phyloP scores from a whole-genome alignment of 2,329 filamentous ascomycete species.

The Paecilomyces variotii region DNA sequence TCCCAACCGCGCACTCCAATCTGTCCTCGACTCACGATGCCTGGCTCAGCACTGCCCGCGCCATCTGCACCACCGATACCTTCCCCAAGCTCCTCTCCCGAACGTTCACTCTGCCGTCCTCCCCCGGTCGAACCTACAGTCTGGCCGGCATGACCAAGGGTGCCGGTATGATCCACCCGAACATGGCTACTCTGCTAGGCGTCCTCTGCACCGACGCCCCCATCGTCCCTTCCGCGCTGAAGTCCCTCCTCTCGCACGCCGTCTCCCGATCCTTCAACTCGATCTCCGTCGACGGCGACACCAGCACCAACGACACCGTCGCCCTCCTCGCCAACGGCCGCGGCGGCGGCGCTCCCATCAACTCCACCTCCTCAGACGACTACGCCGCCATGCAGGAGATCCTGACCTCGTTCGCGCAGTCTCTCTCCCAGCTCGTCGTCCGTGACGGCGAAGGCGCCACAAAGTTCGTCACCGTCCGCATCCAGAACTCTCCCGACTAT shows the following conservation, averaged over 20 bases:
- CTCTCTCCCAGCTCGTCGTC: slow-evolving; percentile 86
- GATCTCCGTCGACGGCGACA: slow-evolving; percentile 95
- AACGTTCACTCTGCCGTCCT: slow-evolving; percentile 75
- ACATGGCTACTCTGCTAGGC: slow-evolving; percentile 93
- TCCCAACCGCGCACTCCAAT: slow-evolving; percentile 65
- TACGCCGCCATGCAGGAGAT: slow-evolving; percentile 63
- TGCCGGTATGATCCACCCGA: slow-evolving; percentile 97
- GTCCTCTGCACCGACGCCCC: slow-evolving; percentile 89
- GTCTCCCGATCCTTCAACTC: slow-evolving; percentile 87
- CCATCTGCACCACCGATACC: slow-evolving; percentile 97
- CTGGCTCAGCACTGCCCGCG: slow-evolving; percentile 79
- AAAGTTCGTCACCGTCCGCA: slow-evolving; percentile 91
- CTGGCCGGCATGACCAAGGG: slow-evolving; percentile 96
- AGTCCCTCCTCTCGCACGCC: slow-evolving; percentile 62
- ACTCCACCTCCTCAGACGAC: slow-evolving; percentile 47
- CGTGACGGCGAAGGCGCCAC: slow-evolving; percentile 95
- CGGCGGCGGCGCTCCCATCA: slow-evolving; percentile 62
- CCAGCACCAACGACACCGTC: slow-evolving; percentile 93
- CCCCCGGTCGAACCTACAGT: slow-evolving; percentile 64
- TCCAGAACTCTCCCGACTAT: slow-evolving; percentile 63
- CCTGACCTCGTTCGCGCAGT: slow-evolving; percentile 68
- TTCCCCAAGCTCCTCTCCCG: slow-evolving; percentile 91
- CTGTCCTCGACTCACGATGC: slow-evolving; percentile 70
- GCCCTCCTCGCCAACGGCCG: slow-evolving; percentile 93
- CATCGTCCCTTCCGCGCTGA: slow-evolving; percentile 60